Evolutionary conservation across 78 protist species (phyloP).

Genomic region (Cavenderia fasciculata): DNA sequence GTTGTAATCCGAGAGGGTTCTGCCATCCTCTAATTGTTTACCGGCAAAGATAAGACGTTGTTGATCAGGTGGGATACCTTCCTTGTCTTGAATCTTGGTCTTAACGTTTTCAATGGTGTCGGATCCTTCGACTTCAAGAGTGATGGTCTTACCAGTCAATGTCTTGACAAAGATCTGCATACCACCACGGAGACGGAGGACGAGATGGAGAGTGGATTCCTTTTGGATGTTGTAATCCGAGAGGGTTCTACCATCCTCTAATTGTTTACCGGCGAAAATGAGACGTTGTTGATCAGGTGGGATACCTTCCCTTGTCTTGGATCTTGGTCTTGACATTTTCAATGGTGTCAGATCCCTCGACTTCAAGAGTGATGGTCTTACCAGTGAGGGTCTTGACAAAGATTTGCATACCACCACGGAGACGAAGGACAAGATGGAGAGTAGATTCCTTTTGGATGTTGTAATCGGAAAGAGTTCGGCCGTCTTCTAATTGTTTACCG

Average conservation of each 20-base stretch:
- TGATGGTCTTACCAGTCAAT: constrained; percentile 98
- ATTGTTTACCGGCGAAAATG: constrained; percentile 99
- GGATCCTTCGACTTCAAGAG: constrained; percentile 95
- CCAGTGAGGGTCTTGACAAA: constrained; percentile 99
- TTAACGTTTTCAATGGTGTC: constrained; percentile 97
- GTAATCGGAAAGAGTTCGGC: constrained; percentile 98
- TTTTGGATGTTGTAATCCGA: constrained; percentile 99
- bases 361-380: constrained; percentile 99
- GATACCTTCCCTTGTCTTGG: constrained; percentile 99
- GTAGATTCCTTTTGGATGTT: constrained; percentile 99
- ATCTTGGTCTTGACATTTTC: constrained; percentile 98
- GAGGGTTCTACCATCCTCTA: constrained; percentile 99
- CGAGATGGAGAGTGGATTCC: constrained; percentile 97
- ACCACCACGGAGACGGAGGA: constrained; percentile 84
- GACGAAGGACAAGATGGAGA: constrained; percentile 96
- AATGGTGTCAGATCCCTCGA: constrained; percentile 96
- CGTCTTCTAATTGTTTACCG: constrained; percentile 99
- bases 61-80: constrained; percentile 99
- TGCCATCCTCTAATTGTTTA: constrained; percentile 98
- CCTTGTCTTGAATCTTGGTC: constrained; percentile 97
- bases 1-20: constrained; percentile 97
- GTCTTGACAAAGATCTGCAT: constrained; percentile 98
- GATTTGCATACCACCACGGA: constrained; percentile 95
- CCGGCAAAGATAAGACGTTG: constrained; percentile 98
- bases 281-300: constrained; percentile 99